Base-by-base conservation (phyloP, 2,329 filamentous ascomycete genomes). In the Cladosporium sp. region DNA sequence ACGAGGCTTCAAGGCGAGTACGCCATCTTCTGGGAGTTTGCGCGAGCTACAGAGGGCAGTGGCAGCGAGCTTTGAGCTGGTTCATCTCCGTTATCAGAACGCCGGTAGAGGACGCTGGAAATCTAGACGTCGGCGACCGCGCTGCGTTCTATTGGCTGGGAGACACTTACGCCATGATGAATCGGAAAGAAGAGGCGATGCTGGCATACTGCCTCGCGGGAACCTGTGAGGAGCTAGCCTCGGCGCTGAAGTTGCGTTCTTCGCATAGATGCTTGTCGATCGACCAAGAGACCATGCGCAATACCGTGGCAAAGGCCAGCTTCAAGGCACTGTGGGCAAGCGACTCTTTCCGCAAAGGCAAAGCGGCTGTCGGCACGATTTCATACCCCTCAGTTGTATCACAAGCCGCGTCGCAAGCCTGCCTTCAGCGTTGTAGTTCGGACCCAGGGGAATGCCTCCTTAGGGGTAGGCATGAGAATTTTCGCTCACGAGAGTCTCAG, bases 111-210 rank as follows among this genome's bases (percentile, higher is more conserved):
- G 49, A 56, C 7, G 13, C 55, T 4, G 28, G 14, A 3, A 22
- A 58, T 4, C 50, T 63, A 7, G 61, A 64, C 42, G 54, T 46
- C 14, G 62, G 59, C 11, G 62, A 62, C 41, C 59, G 56, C 40
- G 60, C 60, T 31, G 60, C 62, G 9, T 58, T 61, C 8, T 62
- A 61, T 43, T 63, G 60, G 59, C 52, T 63, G 7, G 62, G 57
- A 8, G 62, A 64, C 37, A 35, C 55, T 9, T 64, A 60, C 32
- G 43, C 57, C 11, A 37, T 61, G 43, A 49, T 58, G 18, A 59
- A 62, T 42, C 54, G 59, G 3, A 42, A 52, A 19, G 49, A 56
- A 3, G 62, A 64, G 28, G 62, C 62, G 7, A 34, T 60, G 16
- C 49, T 61, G 2, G 58, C 61, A 9, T 64, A 64, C 43, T 55